Percentiles rank a stretch among this genome's conserved stretches.
phyloP scores from a whole-genome alignment of 495 filamentous ascomycete species.

The Rhypophila decipiens region DNA sequence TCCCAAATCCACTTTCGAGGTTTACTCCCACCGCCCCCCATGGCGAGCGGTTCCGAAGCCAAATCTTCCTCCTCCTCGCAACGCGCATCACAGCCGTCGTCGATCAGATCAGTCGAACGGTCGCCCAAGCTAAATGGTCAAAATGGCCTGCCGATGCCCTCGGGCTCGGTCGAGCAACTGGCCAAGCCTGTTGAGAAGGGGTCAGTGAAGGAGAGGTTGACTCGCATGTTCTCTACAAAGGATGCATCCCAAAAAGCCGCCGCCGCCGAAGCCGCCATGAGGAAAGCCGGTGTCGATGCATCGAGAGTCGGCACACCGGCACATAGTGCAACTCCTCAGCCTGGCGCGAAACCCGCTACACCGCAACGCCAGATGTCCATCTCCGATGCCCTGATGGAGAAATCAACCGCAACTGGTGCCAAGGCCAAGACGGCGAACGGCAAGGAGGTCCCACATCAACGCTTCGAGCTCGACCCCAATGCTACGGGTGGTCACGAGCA shows the following conservation, averaged over 20 bases:
- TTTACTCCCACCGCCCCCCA: slow-evolving; percentile 6
- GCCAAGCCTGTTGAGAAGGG: slow-evolving; percentile 38
- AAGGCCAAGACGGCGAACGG: slow-evolving; percentile 20
- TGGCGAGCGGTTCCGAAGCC: slow-evolving; percentile 18
- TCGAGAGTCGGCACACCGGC: not conserved
- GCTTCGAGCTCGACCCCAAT: slow-evolving; percentile 36
- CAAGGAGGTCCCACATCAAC: slow-evolving; percentile 26
- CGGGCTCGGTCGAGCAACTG: slow-evolving; percentile 15
- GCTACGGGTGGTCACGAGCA: slow-evolving; percentile 69
- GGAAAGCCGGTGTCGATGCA: slow-evolving; percentile 3
- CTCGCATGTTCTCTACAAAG: slow-evolving; percentile 47
- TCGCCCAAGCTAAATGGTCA: slow-evolving; percentile 35
- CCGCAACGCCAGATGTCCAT: slow-evolving; percentile 24
- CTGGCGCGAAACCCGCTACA: slow-evolving; percentile 14
- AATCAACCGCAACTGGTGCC: not conserved
- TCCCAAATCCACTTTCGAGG: slow-evolving; percentile 4
- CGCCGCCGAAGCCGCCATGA: slow-evolving; percentile 1
- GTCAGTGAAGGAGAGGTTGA: slow-evolving; percentile 43
- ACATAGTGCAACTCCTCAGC: slow-evolving; percentile 7
- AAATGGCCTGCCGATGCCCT: slow-evolving; percentile 26
- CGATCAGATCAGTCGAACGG: slow-evolving; percentile 38
- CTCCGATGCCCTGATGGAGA: slow-evolving; percentile 21
- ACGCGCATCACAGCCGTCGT: slow-evolving; percentile 39
- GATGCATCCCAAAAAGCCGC: slow-evolving; percentile 23
- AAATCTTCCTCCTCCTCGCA: slow-evolving; percentile 35